Percentiles rank a stretch among this genome's conserved stretches.
Evolutionary conservation across 2,329 filamentous ascomycete genomes (phyloP).

Genomic region (Camillea tinctor): DNA sequence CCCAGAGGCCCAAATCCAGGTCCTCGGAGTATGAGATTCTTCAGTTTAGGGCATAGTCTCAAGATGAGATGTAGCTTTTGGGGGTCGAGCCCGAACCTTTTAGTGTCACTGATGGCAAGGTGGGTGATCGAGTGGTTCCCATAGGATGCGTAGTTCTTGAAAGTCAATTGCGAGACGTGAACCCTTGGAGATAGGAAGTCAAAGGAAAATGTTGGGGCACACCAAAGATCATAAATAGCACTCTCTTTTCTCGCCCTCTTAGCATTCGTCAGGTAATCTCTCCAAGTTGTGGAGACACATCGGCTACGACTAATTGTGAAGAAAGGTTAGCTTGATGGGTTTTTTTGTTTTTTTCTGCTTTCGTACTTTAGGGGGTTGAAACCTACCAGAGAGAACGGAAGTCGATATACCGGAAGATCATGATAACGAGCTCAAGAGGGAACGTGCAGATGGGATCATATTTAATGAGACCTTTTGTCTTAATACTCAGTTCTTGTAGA

Average conservation of each 20-base stretch:
- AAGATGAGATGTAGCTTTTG: constrained; percentile 7
- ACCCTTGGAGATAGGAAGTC: neutral
- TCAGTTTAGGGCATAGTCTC: constrained; percentile 11
- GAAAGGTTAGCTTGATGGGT: neutral
- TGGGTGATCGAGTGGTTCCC: constrained; percentile 10
- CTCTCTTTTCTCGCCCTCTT: neutral
- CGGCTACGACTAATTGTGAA: constrained; percentile 20
- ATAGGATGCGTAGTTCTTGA: constrained; percentile 10
- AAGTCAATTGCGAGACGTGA: neutral
- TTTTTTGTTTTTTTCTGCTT: too few relatives aligned
- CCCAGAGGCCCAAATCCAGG: neutral
- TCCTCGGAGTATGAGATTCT: constrained; percentile 20
- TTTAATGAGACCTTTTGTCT: constrained; percentile 11
- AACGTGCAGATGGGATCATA: constrained; percentile 23
- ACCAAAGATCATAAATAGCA: constrained; percentile 21
- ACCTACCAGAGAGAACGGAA: constrained; percentile 25
- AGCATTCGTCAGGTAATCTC: constrained; percentile 12
- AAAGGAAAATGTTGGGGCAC: constrained; percentile 17
- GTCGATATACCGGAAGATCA: constrained; percentile 25
- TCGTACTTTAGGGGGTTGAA: neutral
- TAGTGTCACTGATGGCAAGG: constrained; percentile 16
- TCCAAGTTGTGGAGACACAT: constrained; percentile 29
- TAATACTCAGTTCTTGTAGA: constrained; percentile 19
- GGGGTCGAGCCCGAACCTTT: constrained; percentile 10
- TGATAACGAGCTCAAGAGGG: constrained; percentile 26